A percentile compares a stretch with the other conserved stretches of the same genome.
Evolutionary conservation across 768 basidiomycete genomes (phyloP).

Genomic region (Russula foetens): DNA sequence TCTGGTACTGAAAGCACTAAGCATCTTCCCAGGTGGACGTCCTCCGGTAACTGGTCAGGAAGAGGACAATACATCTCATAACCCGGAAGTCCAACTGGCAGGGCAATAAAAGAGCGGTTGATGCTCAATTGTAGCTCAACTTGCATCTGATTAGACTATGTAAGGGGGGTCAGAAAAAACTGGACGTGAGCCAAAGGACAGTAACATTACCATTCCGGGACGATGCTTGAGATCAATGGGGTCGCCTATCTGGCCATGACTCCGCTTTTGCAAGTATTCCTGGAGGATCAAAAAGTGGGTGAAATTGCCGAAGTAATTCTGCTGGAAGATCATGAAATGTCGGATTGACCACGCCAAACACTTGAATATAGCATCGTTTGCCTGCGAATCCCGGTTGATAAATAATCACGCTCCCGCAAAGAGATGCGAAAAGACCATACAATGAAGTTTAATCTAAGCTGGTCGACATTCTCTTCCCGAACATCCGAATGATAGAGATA

Average conservation of each 20-base stretch:
- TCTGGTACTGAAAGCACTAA: slow-evolving; percentile 54
- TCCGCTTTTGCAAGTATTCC: slow-evolving; percentile 74
- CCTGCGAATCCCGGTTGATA: slow-evolving; percentile 29
- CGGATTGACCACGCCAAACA: slow-evolving; percentile 83
- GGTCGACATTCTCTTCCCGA: slow-evolving; percentile 66
- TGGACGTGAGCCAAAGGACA: not conserved
- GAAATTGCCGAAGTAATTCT: slow-evolving; percentile 93
- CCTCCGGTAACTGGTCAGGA: slow-evolving; percentile 21
- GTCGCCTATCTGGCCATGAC: slow-evolving; percentile 62
- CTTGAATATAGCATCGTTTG: slow-evolving; percentile 50
- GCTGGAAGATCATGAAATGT: slow-evolving; percentile 79
- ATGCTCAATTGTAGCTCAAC: slow-evolving; percentile 53
- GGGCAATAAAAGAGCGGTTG: slow-evolving; percentile 43
- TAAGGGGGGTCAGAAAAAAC: not conserved
- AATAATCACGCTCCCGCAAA: not conserved
- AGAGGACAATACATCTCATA: slow-evolving; percentile 35
- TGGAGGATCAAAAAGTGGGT: slow-evolving; percentile 85
- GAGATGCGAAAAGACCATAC: slow-evolving; percentile 33
- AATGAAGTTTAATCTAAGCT: slow-evolving; percentile 56
- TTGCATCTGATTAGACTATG: slow-evolving; percentile 75
- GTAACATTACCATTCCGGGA: slow-evolving; percentile 52
- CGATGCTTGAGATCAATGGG: slow-evolving; percentile 75
- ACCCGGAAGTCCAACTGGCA: slow-evolving; percentile 64
- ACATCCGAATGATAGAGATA: slow-evolving; percentile 69
- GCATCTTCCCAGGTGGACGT: slow-evolving; percentile 42